Percentiles rank a stretch among this genome's conserved stretches.
Evolutionary conservation across 192 early-diverging fungal genomes (phyloP).

Genomic region (Umbelopsis sp.): DNA sequence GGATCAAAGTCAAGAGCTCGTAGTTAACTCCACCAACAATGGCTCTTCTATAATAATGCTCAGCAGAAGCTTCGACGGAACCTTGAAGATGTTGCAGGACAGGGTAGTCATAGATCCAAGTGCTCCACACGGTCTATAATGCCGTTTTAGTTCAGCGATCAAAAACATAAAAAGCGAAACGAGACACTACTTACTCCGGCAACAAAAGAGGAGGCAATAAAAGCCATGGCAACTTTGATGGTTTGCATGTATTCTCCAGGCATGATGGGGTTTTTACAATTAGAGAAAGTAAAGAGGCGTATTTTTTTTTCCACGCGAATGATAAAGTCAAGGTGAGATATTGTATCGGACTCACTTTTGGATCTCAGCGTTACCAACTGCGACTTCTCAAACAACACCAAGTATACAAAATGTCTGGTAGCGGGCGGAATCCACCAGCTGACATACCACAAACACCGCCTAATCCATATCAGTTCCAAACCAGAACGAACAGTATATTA

Average conservation of each 20-base stretch:
- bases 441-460: neutral
- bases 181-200: neutral
- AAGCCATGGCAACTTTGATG: neutral
- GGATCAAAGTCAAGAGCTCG: neutral
- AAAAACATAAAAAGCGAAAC: neutral
- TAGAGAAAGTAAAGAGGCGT: neutral
- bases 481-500: neutral
- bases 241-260: conserved; percentile 18
- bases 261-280: neutral
- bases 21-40: neutral
- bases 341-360: neutral
- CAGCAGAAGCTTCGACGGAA: neutral
- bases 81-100: neutral
- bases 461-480: neutral
- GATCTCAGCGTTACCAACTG: neutral
- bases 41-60: neutral
- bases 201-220: neutral
- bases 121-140: neutral
- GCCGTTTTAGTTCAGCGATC: neutral
- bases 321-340: neutral
- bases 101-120: conserved; percentile 9
- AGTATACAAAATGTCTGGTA: neutral
- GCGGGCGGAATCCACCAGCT: neutral
- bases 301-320: neutral
- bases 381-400: neutral